Evolutionary conservation across 1,284 basidiomycete genomes (phyloP).

Genomic region (Anthracocystis walkeri): DNA sequence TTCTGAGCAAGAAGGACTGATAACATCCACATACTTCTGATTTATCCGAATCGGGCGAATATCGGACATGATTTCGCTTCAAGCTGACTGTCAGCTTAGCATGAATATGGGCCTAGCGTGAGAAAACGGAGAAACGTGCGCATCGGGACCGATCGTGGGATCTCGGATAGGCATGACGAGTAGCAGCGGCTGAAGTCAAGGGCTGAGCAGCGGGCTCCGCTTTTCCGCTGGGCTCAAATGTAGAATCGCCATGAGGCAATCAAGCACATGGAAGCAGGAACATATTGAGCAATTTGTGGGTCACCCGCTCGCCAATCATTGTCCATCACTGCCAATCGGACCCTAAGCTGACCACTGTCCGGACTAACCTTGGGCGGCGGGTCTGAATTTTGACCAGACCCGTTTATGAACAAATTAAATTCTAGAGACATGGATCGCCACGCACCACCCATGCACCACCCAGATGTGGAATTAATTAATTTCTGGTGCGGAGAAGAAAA

Average conservation of each 20-base stretch:
- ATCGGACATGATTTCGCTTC: background rate
- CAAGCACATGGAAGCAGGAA: no score
- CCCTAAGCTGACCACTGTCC: no score
- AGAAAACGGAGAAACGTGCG: background rate
- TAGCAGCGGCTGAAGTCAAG: background rate
- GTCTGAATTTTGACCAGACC: no score
- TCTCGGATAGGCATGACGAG: background rate
- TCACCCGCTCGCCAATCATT: background rate
- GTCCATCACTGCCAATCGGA: background rate
- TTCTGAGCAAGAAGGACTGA: background rate
- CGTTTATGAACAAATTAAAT: background rate
- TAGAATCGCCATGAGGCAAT: no score
- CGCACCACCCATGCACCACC: background rate
- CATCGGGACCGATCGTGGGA: conserved; percentile 1
- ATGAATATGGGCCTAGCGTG: background rate
- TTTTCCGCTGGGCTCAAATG: no score
- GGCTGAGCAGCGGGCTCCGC: background rate
- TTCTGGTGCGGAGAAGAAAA: no score
- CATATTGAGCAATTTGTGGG: background rate
- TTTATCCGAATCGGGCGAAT: background rate
- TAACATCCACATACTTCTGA: background rate
- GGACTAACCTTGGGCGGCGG: no score
- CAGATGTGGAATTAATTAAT: background rate
- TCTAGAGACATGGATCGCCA: background rate
- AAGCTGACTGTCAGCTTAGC: background rate